These are phyloP conservation scores for Gynochthodes officinalis DNA, from an alignment of 257 asterid species.

Conservation along the genomic window DNA sequence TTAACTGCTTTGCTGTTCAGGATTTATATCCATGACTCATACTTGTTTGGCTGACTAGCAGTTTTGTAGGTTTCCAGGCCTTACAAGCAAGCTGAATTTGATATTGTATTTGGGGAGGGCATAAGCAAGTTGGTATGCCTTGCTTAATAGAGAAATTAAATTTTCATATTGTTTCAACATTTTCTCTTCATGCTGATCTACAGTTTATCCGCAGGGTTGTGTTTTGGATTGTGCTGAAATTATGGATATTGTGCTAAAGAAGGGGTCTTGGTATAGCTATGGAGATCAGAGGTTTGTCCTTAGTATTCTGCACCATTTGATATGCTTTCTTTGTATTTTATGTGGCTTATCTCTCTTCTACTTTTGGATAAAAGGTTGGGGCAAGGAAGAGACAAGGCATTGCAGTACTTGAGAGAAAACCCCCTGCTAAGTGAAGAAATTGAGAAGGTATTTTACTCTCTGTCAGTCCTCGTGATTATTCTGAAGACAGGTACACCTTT, in stretches of 20 bases:
- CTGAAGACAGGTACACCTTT: background rate
- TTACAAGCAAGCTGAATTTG: slow-evolving; percentile 98
- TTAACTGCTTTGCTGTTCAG: background rate
- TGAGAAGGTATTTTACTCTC: slow-evolving; percentile 61
- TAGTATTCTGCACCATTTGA: background rate
- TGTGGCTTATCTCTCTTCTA: slow-evolving; percentile 7
- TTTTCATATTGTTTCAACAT: slow-evolving; percentile 14
- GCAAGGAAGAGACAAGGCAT: slow-evolving; percentile 93
- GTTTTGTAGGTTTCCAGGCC: slow-evolving; percentile 89
- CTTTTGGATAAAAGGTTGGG: slow-evolving; percentile 60
- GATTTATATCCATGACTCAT: background rate
- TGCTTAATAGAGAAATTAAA: slow-evolving; percentile 7
- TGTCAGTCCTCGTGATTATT: background rate
- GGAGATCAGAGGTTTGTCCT: slow-evolving; percentile 73
- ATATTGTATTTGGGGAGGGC: slow-evolving; percentile 95
- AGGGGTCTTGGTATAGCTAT: slow-evolving; percentile 97
- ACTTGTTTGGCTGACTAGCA: background rate
- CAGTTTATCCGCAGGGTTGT: slow-evolving; percentile 62
- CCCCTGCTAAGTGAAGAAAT: slow-evolving; percentile 68
- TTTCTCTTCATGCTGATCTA: slow-evolving; percentile 14
- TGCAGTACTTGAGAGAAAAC: slow-evolving; percentile 81
- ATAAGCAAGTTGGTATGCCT: slow-evolving; percentile 83
- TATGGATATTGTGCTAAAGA: slow-evolving; percentile 68
- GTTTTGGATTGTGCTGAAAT: slow-evolving; percentile 92
- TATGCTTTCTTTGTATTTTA: background rate